Evolutionary conservation across 1,284 basidiomycete genomes (phyloP), one percentile per base, ranked within the genome.

Genomic region (Ganoderma multipileum): DNA sequence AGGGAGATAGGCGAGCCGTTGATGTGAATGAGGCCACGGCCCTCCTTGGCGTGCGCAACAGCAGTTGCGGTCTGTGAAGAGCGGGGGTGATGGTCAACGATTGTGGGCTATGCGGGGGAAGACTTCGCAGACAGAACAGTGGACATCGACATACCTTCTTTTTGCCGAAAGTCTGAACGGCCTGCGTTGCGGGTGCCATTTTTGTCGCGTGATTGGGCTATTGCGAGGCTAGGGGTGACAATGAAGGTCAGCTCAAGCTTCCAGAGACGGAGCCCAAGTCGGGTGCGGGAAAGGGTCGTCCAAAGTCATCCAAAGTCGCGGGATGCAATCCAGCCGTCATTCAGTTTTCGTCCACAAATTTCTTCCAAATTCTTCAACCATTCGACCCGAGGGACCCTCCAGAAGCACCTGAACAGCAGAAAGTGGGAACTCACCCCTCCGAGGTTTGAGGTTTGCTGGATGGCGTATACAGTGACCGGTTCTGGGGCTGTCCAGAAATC

Each of bases 161-260:
- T 94, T 98, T 98, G 84, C 96, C 96, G 85, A 98, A 98, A 74
- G 95, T 96, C 83, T 98, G 96, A 76, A 98, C 95, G 86, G 95
- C 93, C 85, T 94, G 93, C 76, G 83, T 82, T 82, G 90, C 84
- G 76, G 91, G 89, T 79, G 90, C 87, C 92, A 94, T 94, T 83
- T 83, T 83, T 88, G 78, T 72, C 47, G 73, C 65, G 71, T 42
- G 65, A 64, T 71, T 72, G 73, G 76, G 76, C 76, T 67, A 61
- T 71, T 73, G 68, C 64, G 71, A 69, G 68, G 72, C 72, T 74
- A 67, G 33, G 44, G 50, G 39, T 12, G 60, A 68, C 33, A 50
- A 28, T 50, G 50, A 33, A 64, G 38, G 73, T 73, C 65, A 75
- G 72, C 59, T 63, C 16, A 59, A 39, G 18, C 2, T 18, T 66